Evolutionary conservation across 2,329 filamentous ascomycete genomes (phyloP).

Genomic region (Cladophialophora exuberans): DNA sequence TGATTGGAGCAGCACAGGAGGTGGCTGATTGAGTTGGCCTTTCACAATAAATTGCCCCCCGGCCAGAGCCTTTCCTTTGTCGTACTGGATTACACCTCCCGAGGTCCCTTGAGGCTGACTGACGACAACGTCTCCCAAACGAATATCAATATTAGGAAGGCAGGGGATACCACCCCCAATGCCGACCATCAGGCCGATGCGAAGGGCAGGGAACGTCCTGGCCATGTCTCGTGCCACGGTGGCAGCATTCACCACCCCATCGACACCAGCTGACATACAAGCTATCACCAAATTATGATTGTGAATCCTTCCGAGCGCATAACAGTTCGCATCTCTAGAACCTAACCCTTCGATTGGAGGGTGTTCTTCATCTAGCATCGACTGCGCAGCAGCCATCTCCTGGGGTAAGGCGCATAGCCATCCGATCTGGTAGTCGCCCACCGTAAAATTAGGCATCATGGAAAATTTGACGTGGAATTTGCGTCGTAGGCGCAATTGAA

Average conservation of each 20-base stretch:
- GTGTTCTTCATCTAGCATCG: slow-evolving; percentile 35
- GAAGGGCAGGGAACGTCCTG: not conserved
- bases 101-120: slow-evolving; percentile 20
- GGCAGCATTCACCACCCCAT: not conserved
- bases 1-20: not conserved
- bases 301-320: slow-evolving; percentile 29
- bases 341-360: slow-evolving; percentile 13
- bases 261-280: slow-evolving; percentile 24
- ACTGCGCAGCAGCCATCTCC: too few relatives aligned
- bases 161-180: slow-evolving; percentile 42
- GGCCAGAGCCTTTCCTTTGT: slow-evolving; percentile 23
- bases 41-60: not conserved
- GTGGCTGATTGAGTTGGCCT: not conserved
- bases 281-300: slow-evolving; percentile 32
- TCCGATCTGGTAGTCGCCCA: too few relatives aligned
- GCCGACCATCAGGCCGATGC: slow-evolving; percentile 45
- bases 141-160: slow-evolving; percentile 34
- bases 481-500: too few relatives aligned
- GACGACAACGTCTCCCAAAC: slow-evolving; percentile 39
- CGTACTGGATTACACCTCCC: slow-evolving; percentile 37
- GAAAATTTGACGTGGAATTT: too few relatives aligned
- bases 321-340: slow-evolving; percentile 12
- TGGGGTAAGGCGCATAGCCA: too few relatives aligned
- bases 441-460: too few relatives aligned
- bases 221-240: not conserved